phyloP scores from a whole-genome alignment of 768 basidiomycete genomes.

The Paxillus involutus region DNA sequence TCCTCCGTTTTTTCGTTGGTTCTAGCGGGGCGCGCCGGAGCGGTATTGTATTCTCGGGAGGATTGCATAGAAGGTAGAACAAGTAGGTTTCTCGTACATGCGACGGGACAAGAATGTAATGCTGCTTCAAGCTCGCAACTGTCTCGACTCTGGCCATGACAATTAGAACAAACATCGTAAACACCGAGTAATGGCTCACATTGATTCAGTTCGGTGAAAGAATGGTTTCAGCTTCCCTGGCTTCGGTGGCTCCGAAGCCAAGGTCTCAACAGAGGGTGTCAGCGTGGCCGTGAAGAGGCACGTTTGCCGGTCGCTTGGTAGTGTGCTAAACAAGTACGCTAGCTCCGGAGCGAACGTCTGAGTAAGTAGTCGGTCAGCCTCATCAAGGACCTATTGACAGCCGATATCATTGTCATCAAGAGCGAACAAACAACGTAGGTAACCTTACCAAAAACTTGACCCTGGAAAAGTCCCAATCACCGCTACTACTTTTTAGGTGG shows the following conservation, averaged over 20 bases:
- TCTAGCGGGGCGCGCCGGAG: constrained; percentile 66
- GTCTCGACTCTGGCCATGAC: constrained; percentile 70
- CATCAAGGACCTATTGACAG: constrained; percentile 77
- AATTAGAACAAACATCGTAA: not conserved
- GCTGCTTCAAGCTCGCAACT: constrained; percentile 82
- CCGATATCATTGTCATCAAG: not conserved
- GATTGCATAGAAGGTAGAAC: constrained; percentile 85
- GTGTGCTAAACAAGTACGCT: constrained; percentile 66
- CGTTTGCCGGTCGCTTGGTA: constrained; percentile 90
- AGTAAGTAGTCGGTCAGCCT: constrained; percentile 91
- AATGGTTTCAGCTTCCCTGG: constrained; percentile 87
- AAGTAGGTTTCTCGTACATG: constrained; percentile 94
- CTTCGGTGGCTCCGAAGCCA: constrained; percentile 71
- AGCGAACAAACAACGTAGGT: not conserved
- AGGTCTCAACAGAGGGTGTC: constrained; percentile 78
- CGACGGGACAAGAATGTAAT: constrained; percentile 90
- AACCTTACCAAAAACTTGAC: constrained; percentile 78
- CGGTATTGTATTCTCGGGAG: constrained; percentile 73
- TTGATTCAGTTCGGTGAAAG: constrained; percentile 73
- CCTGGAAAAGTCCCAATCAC: constrained; percentile 80
- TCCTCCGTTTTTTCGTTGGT: constrained; percentile 15
- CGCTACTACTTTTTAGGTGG: constrained; percentile 71
- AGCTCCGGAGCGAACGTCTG: constrained; percentile 88
- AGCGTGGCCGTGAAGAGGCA: constrained; percentile 96
- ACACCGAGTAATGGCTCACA: constrained; percentile 45